Percentiles rank a stretch among this genome's conserved stretches.
phyloP scores from a whole-genome alignment of 2,329 filamentous ascomycete genomes.

The Leptographium procerum region DNA sequence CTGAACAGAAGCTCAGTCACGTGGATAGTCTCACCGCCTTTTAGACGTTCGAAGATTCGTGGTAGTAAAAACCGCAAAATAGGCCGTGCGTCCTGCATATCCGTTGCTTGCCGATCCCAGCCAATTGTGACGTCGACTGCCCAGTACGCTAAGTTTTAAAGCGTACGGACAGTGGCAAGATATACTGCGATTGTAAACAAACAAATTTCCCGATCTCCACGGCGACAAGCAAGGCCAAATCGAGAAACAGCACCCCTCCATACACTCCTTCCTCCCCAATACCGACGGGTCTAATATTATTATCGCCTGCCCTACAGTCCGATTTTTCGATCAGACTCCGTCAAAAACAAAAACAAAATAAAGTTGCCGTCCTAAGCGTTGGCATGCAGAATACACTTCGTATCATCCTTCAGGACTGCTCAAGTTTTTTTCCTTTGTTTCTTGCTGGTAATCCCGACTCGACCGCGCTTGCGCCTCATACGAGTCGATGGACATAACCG shows the following conservation, averaged over 20 bases:
- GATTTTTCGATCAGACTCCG: background rate
- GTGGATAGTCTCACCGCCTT: background rate
- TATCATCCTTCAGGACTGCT: background rate
- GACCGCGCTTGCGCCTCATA: background rate
- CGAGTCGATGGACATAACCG: background rate
- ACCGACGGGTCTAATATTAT: constrained; percentile 1
- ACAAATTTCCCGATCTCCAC: constrained; percentile 13
- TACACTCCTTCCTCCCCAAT: constrained; percentile 2
- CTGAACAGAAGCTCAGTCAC: no score
- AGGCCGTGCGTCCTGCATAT: background rate
- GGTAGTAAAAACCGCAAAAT: background rate
- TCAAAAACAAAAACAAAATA: background rate
- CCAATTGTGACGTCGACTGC: background rate
- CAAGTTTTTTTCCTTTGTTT: background rate
- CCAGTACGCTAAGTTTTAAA: background rate
- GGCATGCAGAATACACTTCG: constrained; percentile 10
- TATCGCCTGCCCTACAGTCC: background rate
- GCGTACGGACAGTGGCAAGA: background rate
- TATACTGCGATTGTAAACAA: constrained; percentile 13
- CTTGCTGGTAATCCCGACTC: background rate
- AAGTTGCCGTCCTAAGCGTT: constrained; percentile 1
- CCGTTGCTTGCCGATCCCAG: background rate
- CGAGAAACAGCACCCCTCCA: constrained; percentile 11
- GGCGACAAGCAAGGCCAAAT: constrained; percentile 11
- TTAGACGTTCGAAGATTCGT: no score